A percentile compares a stretch with the other conserved stretches of the same genome.
Evolutionary conservation across 108 stramenopile species (phyloP).

Genomic region (Cyclotella cryptica): DNA sequence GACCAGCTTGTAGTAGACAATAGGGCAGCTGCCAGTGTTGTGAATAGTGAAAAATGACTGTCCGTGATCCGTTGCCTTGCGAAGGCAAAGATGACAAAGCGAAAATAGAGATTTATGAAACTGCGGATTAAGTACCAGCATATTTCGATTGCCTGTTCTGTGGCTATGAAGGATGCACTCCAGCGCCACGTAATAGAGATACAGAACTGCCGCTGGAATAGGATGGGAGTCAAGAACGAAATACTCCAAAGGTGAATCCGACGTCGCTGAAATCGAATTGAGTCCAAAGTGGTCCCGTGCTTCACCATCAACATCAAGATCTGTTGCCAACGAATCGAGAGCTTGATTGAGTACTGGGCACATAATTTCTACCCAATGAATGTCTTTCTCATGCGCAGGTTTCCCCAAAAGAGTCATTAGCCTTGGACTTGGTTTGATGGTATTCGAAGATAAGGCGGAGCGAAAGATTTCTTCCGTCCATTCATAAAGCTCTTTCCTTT

Average conservation of each 20-base stretch:
- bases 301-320: neutral
- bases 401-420: neutral
- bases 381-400: neutral
- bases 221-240: neutral
- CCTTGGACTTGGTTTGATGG: neutral
- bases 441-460: neutral
- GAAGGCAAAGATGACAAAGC: conserved; percentile 9
- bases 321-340: neutral
- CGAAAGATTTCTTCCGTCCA: neutral
- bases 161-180: neutral
- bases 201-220: neutral
- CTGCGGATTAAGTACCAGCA: conserved; percentile 12
- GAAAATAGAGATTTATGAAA: conserved; percentile 19
- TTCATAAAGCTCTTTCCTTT: conserved; percentile 7
- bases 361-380: neutral
- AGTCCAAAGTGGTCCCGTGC: neutral
- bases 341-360: neutral
- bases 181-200: conserved; percentile 1
- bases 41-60: neutral
- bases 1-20: conserved; percentile 15
- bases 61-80: neutral
- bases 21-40: conserved; percentile 11
- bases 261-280: neutral
- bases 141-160: neutral
- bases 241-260: neutral